Evolutionary conservation across 2,329 filamentous ascomycete genomes (phyloP), one percentile per base, ranked within the genome.

Genomic region (Ceratocystiopsis minuta): DNA sequence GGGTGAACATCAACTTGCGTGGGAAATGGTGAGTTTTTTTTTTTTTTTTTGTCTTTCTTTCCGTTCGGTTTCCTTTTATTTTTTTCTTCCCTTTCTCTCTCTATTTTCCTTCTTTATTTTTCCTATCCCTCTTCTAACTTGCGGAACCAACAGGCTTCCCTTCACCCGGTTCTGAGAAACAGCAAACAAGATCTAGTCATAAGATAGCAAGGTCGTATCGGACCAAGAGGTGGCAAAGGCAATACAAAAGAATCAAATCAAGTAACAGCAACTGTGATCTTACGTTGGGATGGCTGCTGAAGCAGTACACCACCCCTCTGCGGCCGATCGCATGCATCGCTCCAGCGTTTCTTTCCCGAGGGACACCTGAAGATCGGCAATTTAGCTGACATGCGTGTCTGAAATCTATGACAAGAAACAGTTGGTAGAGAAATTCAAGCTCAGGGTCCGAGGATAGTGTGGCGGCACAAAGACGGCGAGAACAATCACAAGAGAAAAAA

Each of bases 1-100:
- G 85, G 85, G 85, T 80, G 4, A 76, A 86, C 51, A 92, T 94
- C 50, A 87, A 81, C 3, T 54, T 87, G 53, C 73, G 78, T 51
- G 83, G 84, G 24, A 90, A 90, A 65, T 90, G 84, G 83, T 86
- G 58, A 59, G 74, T 58, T 33, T 12, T 12, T 34, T 34, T 6
- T 14, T 3, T 39, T 15, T 35, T 5, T 34, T 14, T 14, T 14
- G n/a, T 6, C 42, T 11, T 17, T 5, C 3, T 11, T 28, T 34
- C 28, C 18, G 13, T 6, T 6, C 6, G 7, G 16, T 17, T 13
- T 35, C 32, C 36, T 24, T 20, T 41, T 7, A 24, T 35, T 39
- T 14, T 18, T 16, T 34, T 33, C 15, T 24, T 3, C 33, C 15
- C 12, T 20, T 35, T 37, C 15, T 38, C 38, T 42, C n/a, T n/a